These are phyloP conservation scores for Kingdonia uniflora DNA, from an alignment of 164 flowering plant species.

Conservation along the genomic window DNA sequence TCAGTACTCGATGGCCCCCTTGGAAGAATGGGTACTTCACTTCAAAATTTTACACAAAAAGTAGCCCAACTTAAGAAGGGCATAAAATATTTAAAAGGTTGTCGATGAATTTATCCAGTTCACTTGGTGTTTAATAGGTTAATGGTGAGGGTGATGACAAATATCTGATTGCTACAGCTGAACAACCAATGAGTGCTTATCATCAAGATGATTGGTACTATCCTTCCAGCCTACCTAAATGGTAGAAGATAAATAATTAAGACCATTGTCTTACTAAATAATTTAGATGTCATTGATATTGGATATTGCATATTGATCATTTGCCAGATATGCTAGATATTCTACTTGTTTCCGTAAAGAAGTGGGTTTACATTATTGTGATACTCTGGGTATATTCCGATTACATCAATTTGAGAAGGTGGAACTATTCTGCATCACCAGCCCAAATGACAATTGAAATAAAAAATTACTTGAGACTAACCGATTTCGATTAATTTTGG, in stretches of 20 bases:
- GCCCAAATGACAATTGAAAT: slow-evolving; percentile 65
- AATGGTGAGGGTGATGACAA: slow-evolving; percentile 98
- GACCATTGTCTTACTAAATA: background rate
- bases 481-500: too few species aligned
- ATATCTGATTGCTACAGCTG: slow-evolving; percentile 92
- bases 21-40: too few species aligned
- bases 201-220: slow-evolving; percentile 94
- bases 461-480: too few species aligned
- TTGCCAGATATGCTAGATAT: slow-evolving; percentile 81
- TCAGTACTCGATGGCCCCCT: too few species aligned
- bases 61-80: too few species aligned
- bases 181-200: slow-evolving; percentile 94
- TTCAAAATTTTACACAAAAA: too few species aligned
- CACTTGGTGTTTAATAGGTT: too few species aligned
- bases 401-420: slow-evolving; percentile 97
- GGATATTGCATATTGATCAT: slow-evolving; percentile 5
- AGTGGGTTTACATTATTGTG: slow-evolving; percentile 96
- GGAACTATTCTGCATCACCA: slow-evolving; percentile 86
- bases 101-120: too few species aligned
- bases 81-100: too few species aligned
- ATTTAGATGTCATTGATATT: too few species aligned
- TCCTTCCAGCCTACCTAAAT: slow-evolving; percentile 72
- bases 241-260: slow-evolving; percentile 21
- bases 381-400: slow-evolving; percentile 88
- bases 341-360: slow-evolving; percentile 96